A percentile compares a stretch with the other conserved stretches of the same genome.
Conservation (phyloP, 108 stramenopile genomes). For the Pseudonitzschia delicatissima region DNA sequence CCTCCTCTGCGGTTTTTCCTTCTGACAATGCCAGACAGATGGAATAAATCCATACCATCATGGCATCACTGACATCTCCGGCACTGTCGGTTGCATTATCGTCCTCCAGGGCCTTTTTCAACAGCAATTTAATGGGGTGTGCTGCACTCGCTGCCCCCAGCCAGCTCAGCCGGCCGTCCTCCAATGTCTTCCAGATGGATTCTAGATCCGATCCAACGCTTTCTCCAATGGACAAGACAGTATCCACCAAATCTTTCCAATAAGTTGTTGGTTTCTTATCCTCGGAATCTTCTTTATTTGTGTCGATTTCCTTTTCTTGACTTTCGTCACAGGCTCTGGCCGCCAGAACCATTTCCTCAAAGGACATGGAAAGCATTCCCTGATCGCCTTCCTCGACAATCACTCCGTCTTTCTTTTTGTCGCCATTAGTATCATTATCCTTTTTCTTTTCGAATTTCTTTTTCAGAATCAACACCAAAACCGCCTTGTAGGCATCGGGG, state of each 20-base stretch:
- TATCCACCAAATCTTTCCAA: constrained; percentile 41
- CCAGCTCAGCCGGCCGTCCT: constrained; percentile 54
- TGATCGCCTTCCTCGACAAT: not conserved
- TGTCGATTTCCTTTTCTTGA: not conserved
- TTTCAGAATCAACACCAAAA: constrained; percentile 2
- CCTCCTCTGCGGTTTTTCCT: not conserved
- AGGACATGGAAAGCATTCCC: constrained; percentile 10
- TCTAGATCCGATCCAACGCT: constrained; percentile 51
- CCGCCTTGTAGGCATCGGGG: constrained; percentile 59
- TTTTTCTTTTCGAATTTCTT: not conserved
- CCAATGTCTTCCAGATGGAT: constrained; percentile 50
- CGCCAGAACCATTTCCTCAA: constrained; percentile 10
- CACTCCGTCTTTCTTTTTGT: too few species aligned
- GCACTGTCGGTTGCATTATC: constrained; percentile 32
- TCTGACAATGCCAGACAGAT: constrained; percentile 38
- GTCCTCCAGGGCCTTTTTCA: constrained; percentile 46
- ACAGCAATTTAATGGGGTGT: constrained; percentile 49
- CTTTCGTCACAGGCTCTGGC: not conserved
- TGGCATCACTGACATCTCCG: constrained; percentile 61
- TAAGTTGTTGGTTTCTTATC: not conserved
- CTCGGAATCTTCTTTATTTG: not conserved
- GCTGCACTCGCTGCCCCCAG: constrained; percentile 43
- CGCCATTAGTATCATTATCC: not conserved
- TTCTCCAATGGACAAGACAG: constrained; percentile 29
- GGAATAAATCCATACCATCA: constrained; percentile 68